phyloP scores from a whole-genome alignment of 768 basidiomycete species.

The Myochromella boudieri region DNA sequence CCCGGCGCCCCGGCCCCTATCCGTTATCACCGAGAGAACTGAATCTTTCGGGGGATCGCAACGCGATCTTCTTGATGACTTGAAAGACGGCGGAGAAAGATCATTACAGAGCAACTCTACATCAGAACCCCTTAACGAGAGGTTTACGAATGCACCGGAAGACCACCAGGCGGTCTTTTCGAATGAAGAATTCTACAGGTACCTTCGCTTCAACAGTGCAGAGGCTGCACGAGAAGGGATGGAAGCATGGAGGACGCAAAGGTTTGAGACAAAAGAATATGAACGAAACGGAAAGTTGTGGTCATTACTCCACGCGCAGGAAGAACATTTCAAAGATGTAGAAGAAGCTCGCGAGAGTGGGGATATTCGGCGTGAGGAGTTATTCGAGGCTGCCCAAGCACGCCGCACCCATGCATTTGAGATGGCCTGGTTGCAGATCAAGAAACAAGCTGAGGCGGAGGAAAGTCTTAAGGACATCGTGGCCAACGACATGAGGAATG shows the following conservation, averaged over 20 bases:
- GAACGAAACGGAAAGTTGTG: not conserved
- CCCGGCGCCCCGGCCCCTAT: too few relatives aligned
- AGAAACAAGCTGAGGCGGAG: conserved; percentile 3
- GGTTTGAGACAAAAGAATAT: not conserved
- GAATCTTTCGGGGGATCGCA: too few relatives aligned
- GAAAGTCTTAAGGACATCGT: not conserved
- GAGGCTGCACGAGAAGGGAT: conserved; percentile 1
- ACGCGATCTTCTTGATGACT: too few relatives aligned
- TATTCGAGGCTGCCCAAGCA: not conserved
- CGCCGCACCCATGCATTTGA: conserved; percentile 1
- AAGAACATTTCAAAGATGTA: not conserved
- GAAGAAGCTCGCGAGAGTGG: not conserved
- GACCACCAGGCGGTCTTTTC: not conserved
- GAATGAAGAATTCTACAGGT: not conserved
- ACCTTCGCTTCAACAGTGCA: not conserved
- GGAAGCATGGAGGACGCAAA: not conserved
- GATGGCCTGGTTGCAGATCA: not conserved
- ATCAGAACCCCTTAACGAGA: not conserved
- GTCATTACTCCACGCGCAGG: not conserved
- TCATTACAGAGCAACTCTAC: too few relatives aligned
- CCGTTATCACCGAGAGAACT: too few relatives aligned
- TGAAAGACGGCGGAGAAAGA: too few relatives aligned
- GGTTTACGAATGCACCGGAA: not conserved
- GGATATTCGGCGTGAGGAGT: not conserved
- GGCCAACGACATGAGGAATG: not conserved